Base-by-base conservation (phyloP, 2,329 filamentous ascomycete species). In the Podosphaera xanthii region DNA sequence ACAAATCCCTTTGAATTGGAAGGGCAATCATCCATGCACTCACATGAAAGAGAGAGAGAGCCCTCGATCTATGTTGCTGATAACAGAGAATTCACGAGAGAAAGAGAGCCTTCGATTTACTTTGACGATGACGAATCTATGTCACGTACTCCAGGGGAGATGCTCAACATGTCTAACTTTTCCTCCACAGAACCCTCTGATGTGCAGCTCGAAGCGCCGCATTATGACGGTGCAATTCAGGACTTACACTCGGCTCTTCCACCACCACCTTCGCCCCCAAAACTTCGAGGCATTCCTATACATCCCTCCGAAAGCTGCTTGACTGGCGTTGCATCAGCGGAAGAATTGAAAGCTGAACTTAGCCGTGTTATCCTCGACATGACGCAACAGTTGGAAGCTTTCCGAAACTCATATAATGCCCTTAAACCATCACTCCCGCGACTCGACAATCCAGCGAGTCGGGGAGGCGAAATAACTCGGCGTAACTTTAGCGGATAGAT, bases 1-100 rank as follows among this genome's bases (percentile, higher is more conserved):
- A 74, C 72, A 1, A 79, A 80, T 63, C 79, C 80, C 0, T 83
- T 83, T 60, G 78, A 82, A 59, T 72, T 83, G 2, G 81, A 84
- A 67, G 75, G 77, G n/a, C 80, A 82, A 63, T 72, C 78, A 1
- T 81, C 79, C 0, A 69, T 81, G 1, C 79, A 80, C 62, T 71
- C 67, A 54, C 65, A 72, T 49, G 40, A 71, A 10, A 54, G 57
- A 42, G 59, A 54, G 22, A 59, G 61, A n/a, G 67, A 68, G 31
- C 64, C 66, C 35, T 63, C 66, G 2, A 80, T 82, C 54, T 82
- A 82, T 64, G 75, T 82, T 8, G 77, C 36, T 36, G 31, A 42
- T 22, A n/a, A 46, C 35, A 42, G n/a, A 33, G 22, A 31, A 14
- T 34, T 30, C 5, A 22, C 34, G 49, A 22, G 22, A 22, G 22